These are phyloP conservation scores for Rhinocladiella similis DNA, from an alignment of 2,329 filamentous ascomycete genomes.

Conservation along the genomic window DNA sequence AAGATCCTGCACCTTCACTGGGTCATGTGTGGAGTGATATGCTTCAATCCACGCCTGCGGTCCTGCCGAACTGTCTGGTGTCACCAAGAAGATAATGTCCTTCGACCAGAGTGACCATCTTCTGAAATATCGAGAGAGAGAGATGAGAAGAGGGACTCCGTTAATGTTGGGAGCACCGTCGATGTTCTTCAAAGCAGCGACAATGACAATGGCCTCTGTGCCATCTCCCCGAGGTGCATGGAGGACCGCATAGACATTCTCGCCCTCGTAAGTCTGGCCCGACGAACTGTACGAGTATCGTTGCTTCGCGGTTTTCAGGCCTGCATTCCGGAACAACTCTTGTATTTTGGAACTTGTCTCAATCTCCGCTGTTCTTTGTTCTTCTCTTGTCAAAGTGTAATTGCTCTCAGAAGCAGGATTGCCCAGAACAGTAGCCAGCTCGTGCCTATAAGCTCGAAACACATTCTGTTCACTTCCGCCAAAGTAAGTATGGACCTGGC, in stretches of 20 bases:
- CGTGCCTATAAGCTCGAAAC: slow-evolving; percentile 84
- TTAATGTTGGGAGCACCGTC: slow-evolving; percentile 78
- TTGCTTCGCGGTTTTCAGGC: slow-evolving; percentile 84
- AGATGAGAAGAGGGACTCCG: slow-evolving; percentile 81
- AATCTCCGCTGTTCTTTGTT: slow-evolving; percentile 12
- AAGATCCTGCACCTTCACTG: slow-evolving; percentile 68
- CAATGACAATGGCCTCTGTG: slow-evolving; percentile 91
- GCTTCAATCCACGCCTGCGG: slow-evolving; percentile 97
- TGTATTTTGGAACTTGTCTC: slow-evolving; percentile 62
- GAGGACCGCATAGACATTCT: slow-evolving; percentile 92
- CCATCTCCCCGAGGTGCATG: slow-evolving; percentile 93
- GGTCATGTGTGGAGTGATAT: slow-evolving; percentile 86
- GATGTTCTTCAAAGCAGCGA: slow-evolving; percentile 84
- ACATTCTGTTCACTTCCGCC: slow-evolving; percentile 94
- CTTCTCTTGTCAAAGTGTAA: slow-evolving; percentile 46
- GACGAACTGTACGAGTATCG: slow-evolving; percentile 82
- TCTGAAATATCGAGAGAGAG: slow-evolving; percentile 92
- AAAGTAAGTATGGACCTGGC: slow-evolving; percentile 97
- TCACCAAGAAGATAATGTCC: slow-evolving; percentile 90
- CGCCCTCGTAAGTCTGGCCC: slow-evolving; percentile 70
- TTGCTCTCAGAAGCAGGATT: slow-evolving; percentile 8
- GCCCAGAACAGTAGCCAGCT: slow-evolving; percentile 59
- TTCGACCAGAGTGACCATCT: slow-evolving; percentile 98
- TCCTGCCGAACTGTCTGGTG: slow-evolving; percentile 84
- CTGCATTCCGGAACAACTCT: slow-evolving; percentile 72